phyloP scores from a whole-genome alignment of 2,329 filamentous ascomycete species.

The Immersiporthe knoxdaviesiana region DNA sequence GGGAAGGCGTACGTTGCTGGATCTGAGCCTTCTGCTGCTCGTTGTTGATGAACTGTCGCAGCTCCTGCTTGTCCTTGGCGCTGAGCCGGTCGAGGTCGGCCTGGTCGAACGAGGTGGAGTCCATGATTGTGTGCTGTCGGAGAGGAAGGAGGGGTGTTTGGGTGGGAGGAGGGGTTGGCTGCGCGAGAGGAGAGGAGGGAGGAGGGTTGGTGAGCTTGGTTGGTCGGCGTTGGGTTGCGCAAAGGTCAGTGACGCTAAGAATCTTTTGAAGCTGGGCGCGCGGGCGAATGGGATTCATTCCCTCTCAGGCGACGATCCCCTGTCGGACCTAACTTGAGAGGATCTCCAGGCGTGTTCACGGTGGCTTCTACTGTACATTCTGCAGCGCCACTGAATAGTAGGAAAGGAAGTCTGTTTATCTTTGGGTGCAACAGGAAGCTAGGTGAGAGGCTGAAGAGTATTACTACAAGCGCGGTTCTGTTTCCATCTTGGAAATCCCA shows the following conservation, averaged over 20 bases:
- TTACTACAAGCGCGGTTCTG: too few relatives aligned
- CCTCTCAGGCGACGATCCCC: not conserved
- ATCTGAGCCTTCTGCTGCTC: constrained; percentile 81
- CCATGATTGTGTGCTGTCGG: constrained; percentile 18
- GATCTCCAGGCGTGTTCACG: not conserved
- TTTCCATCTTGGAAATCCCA: too few relatives aligned
- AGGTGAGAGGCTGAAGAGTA: not conserved
- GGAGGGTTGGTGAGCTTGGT: not conserved
- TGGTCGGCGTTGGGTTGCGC: not conserved
- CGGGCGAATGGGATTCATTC: constrained; percentile 2
- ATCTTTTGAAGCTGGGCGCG: constrained; percentile 13
- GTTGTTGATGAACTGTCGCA: constrained; percentile 82
- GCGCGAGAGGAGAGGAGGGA: not conserved
- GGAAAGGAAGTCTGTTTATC: not conserved
- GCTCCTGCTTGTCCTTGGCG: constrained; percentile 81
- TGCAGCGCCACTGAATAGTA: not conserved
- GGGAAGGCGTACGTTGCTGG: constrained; percentile 55
- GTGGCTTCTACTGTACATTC: not conserved
- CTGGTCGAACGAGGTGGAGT: constrained; percentile 44
- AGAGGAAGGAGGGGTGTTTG: not conserved
- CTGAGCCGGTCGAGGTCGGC: constrained; percentile 75
- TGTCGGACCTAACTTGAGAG: not conserved
- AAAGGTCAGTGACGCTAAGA: constrained; percentile 14
- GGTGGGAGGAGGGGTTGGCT: not conserved
- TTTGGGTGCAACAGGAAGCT: not conserved